Base-by-base conservation (phyloP, 2,329 filamentous ascomycete genomes). In the Lecanoromycetidae sp. region DNA sequence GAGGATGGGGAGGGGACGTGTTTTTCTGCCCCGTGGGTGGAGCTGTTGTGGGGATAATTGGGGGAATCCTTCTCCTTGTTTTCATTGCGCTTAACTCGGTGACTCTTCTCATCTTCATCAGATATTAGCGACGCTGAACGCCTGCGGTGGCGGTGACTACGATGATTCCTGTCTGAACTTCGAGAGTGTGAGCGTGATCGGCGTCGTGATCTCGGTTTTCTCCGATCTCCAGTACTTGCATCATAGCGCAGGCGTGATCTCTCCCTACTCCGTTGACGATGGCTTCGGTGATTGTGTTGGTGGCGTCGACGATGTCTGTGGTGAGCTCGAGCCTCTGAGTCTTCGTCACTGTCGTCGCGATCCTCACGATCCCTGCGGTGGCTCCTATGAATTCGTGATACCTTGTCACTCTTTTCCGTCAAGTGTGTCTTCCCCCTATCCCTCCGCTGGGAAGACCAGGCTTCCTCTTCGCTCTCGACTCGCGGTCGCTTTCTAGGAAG, bases 401-500 rank as follows among this genome's bases (percentile, higher is more conserved):
- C 44, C n/a, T 17, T 17, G 12, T 44, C 37, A 27, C n/a, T 23
- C 20, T 44, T 9, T 45, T 39, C 34, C 4, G 23, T 19, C 15
- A 27, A 47, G 15, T 7, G 12, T 13, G 29, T 47, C 25, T 29
- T 19, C 20, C 23, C 22, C 32, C 23, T 5, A 6, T 23, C 41
- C 20, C 30, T 30, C 34, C 35, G 45, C 26, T 17, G n/a, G 15
- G 40, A 19, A 15, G 10, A 20, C 9, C 51, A 35, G 4, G 43
- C 46, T n/a, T 48, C 53, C 9, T 57, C 46, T n/a, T 52, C 44
- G 20, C 48, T 49, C 3, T 53, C 66, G 17, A 49, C 27, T 22
- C 50, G 51, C 15, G 50, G 50, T 15, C 56, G 46, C 42, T 55
- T 57, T n/a, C 45, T 42, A 10, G 38, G 40, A 20, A 29, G 42